Evolutionary conservation across 2,329 filamentous ascomycete species (phyloP).

Genomic region (Scedosporium minutisporum): DNA sequence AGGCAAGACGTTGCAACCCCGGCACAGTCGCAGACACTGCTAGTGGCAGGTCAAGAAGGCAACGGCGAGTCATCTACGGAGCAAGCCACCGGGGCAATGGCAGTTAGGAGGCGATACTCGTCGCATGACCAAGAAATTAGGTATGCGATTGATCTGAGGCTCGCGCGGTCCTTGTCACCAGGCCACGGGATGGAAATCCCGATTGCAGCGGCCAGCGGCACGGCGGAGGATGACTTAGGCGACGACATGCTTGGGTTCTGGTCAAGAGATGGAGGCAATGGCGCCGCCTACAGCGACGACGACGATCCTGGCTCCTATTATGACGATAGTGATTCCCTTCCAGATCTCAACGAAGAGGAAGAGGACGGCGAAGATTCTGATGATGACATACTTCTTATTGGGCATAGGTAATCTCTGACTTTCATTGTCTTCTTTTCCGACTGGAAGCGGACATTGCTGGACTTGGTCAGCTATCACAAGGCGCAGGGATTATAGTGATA

Average conservation of each 20-base stretch:
- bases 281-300: constrained; percentile 26
- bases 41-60: background rate
- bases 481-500: background rate
- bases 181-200: constrained; percentile 16
- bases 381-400: constrained; percentile 39
- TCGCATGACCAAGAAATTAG: constrained; percentile 25
- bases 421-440: background rate
- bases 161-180: constrained; percentile 36
- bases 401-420: constrained; percentile 29
- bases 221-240: constrained; percentile 35
- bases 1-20: background rate
- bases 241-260: constrained; percentile 51
- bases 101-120: constrained; percentile 25
- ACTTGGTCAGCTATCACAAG: background rate
- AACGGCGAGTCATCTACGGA: constrained; percentile 1
- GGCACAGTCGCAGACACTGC: background rate
- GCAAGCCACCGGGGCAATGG: constrained; percentile 1
- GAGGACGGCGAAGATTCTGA: constrained; percentile 36
- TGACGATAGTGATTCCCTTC: constrained; percentile 27
- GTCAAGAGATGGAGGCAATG: constrained; percentile 13
- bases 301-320: constrained; percentile 34
- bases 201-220: constrained; percentile 14
- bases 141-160: constrained; percentile 26
- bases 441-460: background rate
- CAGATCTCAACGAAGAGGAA: constrained; percentile 11